phyloP scores from a whole-genome alignment of 225 moss, liverwort and hornwort species.

The Polytrichum commune region DNA sequence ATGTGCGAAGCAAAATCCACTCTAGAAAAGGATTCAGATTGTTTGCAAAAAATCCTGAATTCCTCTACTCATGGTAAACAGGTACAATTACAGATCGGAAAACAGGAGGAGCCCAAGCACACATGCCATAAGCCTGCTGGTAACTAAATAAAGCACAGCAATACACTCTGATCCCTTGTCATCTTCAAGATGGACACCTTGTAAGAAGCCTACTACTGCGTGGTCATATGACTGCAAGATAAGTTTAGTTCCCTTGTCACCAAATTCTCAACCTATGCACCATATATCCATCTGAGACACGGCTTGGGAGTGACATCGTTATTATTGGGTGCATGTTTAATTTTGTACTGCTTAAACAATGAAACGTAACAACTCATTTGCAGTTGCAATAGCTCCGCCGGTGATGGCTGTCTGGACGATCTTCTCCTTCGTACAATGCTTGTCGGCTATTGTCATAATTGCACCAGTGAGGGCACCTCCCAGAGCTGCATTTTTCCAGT shows the following conservation, averaged over 20 bases:
- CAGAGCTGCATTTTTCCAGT: conserved; percentile 74
- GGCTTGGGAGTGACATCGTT: neutral
- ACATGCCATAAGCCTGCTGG: neutral
- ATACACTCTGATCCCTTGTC: neutral
- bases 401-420: conserved; percentile 61
- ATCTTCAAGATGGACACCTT: conserved; percentile 2
- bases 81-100: conserved; percentile 1
- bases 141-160: neutral
- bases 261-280: neutral
- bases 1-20: too few relatives aligned
- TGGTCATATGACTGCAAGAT: neutral
- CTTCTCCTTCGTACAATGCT: conserved; percentile 35
- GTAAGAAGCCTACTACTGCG: neutral
- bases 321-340: neutral
- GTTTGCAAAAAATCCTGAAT: too few relatives aligned
- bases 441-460: conserved; percentile 53
- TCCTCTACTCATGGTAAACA: neutral
- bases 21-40: too few relatives aligned
- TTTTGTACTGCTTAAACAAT: conserved; percentile 1
- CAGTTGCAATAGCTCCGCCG: conserved; percentile 74
- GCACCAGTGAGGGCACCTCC: conserved; percentile 77
- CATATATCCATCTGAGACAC: neutral
- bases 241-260: neutral
- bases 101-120: neutral
- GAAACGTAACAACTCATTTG: conserved; percentile 61